Evolutionary conservation across 1,284 basidiomycete species (phyloP).

Genomic region (Ustilago hordei): DNA sequence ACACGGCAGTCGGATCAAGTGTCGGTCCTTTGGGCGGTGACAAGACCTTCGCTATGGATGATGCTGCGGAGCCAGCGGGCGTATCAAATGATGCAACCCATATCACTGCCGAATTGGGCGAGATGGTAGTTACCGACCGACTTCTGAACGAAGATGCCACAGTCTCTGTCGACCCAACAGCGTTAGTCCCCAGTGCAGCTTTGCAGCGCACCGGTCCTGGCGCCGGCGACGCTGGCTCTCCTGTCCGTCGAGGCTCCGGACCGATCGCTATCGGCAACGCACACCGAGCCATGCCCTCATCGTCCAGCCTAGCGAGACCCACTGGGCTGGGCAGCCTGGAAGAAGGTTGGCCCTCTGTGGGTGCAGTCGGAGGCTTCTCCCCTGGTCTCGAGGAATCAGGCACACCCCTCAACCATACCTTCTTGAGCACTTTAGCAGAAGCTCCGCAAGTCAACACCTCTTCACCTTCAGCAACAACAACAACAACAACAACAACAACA

Average conservation of each 20-base stretch:
- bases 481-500: not conserved
- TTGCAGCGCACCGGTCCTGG: conserved; percentile 16
- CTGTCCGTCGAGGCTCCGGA: conserved; percentile 33
- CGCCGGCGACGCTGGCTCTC: conserved; percentile 32
- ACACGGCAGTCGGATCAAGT: conserved; percentile 48
- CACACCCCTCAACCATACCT: conserved; percentile 73
- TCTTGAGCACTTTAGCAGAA: conserved; percentile 72
- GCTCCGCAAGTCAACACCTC: conserved; percentile 28
- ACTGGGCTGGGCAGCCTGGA: conserved; percentile 22
- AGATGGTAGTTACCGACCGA: conserved; percentile 38
- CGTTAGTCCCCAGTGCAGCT: not conserved
- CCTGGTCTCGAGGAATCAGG: conserved; percentile 55
- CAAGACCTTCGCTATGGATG: conserved; percentile 28
- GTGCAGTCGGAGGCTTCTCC: conserved; percentile 36
- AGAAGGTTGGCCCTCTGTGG: conserved; percentile 29
- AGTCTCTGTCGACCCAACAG: not conserved
- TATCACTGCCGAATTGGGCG: conserved; percentile 24
- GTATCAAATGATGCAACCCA: conserved; percentile 2
- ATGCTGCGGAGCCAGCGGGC: conserved; percentile 6
- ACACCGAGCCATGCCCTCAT: conserved; percentile 12
- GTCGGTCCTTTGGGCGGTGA: conserved; percentile 35
- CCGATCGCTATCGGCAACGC: conserved; percentile 32
- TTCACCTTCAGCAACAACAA: not conserved
- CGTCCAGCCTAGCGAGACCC: conserved; percentile 14
- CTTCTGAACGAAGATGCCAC: conserved; percentile 29